These are phyloP conservation scores for Yarrowia porcina DNA, from an alignment of 805 yeast species.

Conservation along the genomic window DNA sequence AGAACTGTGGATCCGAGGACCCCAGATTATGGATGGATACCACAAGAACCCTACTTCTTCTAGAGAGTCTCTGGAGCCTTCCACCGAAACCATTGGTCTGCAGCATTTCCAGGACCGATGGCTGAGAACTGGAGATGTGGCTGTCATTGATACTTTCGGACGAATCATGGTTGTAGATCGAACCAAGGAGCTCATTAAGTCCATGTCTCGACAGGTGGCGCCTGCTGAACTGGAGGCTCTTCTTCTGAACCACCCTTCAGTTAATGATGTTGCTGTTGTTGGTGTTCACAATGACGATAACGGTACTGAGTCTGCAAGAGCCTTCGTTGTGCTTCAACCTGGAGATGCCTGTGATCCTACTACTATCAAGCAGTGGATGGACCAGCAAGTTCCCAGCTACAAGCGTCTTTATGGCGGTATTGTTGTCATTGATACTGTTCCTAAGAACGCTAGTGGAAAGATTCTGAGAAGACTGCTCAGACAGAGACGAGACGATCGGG, in stretches of 20 bases:
- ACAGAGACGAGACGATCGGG: conserved; percentile 42
- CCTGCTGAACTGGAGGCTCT: conserved; percentile 94
- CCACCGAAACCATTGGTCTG: not conserved
- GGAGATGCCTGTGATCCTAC: conserved; percentile 29
- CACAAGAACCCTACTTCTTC: conserved; percentile 47
- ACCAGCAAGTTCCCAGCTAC: conserved; percentile 39
- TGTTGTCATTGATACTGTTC: conserved; percentile 73
- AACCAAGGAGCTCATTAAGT: conserved; percentile 40
- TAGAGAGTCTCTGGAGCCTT: conserved; percentile 4
- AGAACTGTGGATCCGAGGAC: conserved; percentile 54
- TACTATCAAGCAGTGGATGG: conserved; percentile 38
- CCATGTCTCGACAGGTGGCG: conserved; percentile 71
- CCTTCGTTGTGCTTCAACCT: conserved; percentile 35
- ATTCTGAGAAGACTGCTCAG: conserved; percentile 87
- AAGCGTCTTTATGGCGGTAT: conserved; percentile 47
- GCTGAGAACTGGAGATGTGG: conserved; percentile 61
- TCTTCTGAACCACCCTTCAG: conserved; percentile 67
- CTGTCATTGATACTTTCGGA: conserved; percentile 45
- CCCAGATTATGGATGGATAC: conserved; percentile 52
- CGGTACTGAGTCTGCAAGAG: conserved; percentile 60
- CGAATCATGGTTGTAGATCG: conserved; percentile 46
- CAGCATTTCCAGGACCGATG: conserved; percentile 47
- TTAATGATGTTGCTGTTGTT: conserved; percentile 85
- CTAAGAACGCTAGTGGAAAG: conserved; percentile 94
- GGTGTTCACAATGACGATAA: conserved; percentile 67